These are phyloP conservation scores for Lumnitzera racemosa DNA, from an alignment of 345 rosid species.

Conservation along the genomic window DNA sequence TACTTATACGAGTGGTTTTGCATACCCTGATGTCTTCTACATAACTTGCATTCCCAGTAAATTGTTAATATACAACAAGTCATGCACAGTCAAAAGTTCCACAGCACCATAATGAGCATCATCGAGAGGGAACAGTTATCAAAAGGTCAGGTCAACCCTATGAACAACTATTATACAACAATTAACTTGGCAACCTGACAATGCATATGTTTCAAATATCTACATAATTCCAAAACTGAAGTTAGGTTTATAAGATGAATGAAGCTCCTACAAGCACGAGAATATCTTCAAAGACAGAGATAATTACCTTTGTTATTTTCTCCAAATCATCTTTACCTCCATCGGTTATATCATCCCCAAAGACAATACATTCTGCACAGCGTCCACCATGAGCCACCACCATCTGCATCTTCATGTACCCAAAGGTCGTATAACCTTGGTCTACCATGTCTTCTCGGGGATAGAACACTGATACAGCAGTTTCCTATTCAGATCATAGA, in stretches of 20 bases:
- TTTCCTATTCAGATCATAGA: conserved; percentile 47
- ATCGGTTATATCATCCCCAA: conserved; percentile 82
- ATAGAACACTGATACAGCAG: conserved; percentile 88
- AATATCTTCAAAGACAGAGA: background rate
- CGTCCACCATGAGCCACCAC: conserved; percentile 97
- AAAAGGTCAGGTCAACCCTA: too few relatives aligned
- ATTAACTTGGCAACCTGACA: too few relatives aligned
- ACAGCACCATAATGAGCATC: background rate
- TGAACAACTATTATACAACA: too few relatives aligned
- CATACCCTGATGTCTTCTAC: background rate
- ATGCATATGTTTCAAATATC: too few relatives aligned
- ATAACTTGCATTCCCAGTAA: background rate
- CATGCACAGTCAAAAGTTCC: background rate
- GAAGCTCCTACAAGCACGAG: too few relatives aligned
- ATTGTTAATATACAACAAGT: background rate
- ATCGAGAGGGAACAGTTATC: too few relatives aligned
- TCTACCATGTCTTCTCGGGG: conserved; percentile 94
- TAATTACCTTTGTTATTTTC: conserved; percentile 77
- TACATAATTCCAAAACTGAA: too few relatives aligned
- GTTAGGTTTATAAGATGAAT: too few relatives aligned
- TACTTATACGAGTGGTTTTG: too few relatives aligned
- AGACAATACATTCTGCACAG: conserved; percentile 82
- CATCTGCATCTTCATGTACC: conserved; percentile 99
- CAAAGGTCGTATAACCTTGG: conserved; percentile 95
- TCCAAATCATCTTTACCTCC: conserved; percentile 92